These are phyloP conservation scores for Geotrichum cucujoidarum DNA, from an alignment of 1,139 yeast genomes.

Conservation along the genomic window DNA sequence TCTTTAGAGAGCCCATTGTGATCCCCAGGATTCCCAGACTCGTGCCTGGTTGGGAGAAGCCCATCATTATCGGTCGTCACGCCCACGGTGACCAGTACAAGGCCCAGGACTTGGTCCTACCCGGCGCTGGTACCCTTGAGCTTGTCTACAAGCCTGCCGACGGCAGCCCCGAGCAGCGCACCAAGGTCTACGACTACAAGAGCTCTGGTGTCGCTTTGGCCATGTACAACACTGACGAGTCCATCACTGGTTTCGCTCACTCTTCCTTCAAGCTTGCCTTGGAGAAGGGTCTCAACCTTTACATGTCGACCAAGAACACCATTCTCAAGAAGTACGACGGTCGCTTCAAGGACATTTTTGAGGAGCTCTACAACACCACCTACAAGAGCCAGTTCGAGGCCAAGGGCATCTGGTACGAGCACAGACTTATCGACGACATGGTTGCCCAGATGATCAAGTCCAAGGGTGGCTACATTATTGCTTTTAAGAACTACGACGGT, in stretches of 20 bases:
- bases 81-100: conserved; percentile 96
- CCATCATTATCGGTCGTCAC: conserved; percentile 94
- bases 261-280: conserved; percentile 87
- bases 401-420: conserved; percentile 88
- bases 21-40: conserved; percentile 84
- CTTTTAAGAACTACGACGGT: conserved; percentile 96
- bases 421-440: conserved; percentile 95
- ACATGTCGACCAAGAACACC: conserved; percentile 87
- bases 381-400: conserved; percentile 70
- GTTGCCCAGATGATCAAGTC: conserved; percentile 98
- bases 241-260: conserved; percentile 85
- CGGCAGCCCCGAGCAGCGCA: conserved; percentile 55
- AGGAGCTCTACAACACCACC: conserved; percentile 64
- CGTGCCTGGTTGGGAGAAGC: conserved; percentile 90
- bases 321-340: conserved; percentile 92
- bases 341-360: conserved; percentile 88
- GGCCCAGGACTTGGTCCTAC: conserved; percentile 79
- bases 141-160: conserved; percentile 67
- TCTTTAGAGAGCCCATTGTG: conserved; percentile 93
- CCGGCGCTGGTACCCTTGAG: conserved; percentile 73
- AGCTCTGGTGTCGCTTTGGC: conserved; percentile 83
- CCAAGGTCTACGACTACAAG: conserved; percentile 65
- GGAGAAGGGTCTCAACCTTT: conserved; percentile 69
- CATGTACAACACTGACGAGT: conserved; percentile 93
- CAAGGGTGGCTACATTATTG: conserved; percentile 89